These are phyloP conservation scores for Talaromyces piceae DNA, from an alignment of 2,329 filamentous ascomycete genomes.

Conservation along the genomic window DNA sequence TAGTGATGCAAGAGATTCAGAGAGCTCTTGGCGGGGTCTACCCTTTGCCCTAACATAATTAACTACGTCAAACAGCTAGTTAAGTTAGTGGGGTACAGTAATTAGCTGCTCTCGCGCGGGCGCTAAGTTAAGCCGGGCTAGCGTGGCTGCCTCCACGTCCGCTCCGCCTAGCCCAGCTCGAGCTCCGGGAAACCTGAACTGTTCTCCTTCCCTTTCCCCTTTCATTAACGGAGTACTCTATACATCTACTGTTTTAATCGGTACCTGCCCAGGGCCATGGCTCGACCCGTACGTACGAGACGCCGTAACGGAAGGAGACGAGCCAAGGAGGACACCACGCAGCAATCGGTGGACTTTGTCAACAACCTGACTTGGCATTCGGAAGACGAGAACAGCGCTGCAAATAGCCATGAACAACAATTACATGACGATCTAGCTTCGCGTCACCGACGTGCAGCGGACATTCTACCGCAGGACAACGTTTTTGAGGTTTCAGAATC, in stretches of 20 bases:
- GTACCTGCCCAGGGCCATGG: background rate
- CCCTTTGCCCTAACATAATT: too few species aligned
- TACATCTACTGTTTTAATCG: too few species aligned
- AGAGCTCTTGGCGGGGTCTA: background rate
- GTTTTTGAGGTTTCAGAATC: background rate
- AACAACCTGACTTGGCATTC: conserved; percentile 14
- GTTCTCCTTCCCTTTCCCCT: background rate
- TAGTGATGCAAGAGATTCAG: background rate
- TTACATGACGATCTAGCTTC: background rate
- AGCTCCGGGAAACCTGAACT: background rate
- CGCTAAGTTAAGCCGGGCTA: background rate
- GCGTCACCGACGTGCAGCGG: background rate
- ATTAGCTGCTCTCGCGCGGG: background rate
- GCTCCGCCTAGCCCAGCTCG: background rate
- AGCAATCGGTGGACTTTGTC: conserved; percentile 14
- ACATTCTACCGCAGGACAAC: background rate
- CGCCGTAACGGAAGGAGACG: background rate
- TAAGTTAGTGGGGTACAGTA: background rate
- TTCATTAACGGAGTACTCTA: too few species aligned
- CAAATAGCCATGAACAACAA: background rate
- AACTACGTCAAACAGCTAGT: too few species aligned
- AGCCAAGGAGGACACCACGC: conserved; percentile 14
- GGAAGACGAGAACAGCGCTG: background rate
- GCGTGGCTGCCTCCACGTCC: background rate
- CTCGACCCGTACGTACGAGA: background rate